Conservation (phyloP, 768 basidiomycete genomes). For the Trametes coccinea region DNA sequence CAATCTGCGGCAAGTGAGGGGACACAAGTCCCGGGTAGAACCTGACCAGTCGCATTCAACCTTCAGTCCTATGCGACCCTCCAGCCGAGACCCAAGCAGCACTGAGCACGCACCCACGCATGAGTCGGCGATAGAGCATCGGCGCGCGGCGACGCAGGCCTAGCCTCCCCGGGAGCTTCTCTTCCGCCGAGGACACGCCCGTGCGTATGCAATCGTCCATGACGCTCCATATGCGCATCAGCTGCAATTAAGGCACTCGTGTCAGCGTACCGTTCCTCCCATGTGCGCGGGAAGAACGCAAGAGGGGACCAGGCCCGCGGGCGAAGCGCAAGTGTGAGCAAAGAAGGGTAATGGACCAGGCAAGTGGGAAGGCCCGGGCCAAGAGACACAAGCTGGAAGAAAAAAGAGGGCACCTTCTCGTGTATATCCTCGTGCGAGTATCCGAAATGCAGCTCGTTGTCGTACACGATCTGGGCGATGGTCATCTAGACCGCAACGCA, state of each 20-base stretch:
- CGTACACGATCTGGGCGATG: slow-evolving; percentile 90
- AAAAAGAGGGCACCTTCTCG: slow-evolving; percentile 51
- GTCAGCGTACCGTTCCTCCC: not conserved
- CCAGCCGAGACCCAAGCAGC: too few species aligned
- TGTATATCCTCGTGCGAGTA: slow-evolving; percentile 74
- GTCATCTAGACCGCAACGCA: slow-evolving; percentile 61
- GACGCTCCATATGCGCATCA: slow-evolving; percentile 83
- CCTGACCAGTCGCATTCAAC: slow-evolving; percentile 26
- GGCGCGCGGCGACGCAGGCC: slow-evolving; percentile 81
- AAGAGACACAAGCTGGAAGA: not conserved
- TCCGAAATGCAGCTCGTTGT: slow-evolving; percentile 86
- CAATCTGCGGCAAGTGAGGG: slow-evolving; percentile 40
- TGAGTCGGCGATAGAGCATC: slow-evolving; percentile 83
- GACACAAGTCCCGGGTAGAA: slow-evolving; percentile 53
- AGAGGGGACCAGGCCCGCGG: not conserved
- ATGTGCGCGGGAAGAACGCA: not conserved
- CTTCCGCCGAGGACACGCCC: slow-evolving; percentile 80
- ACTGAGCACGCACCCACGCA: slow-evolving; percentile 66
- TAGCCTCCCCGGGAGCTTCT: slow-evolving; percentile 84
- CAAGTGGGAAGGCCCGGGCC: not conserved
- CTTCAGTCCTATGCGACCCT: too few species aligned
- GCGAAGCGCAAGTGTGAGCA: not conserved
- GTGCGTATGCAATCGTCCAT: slow-evolving; percentile 91
- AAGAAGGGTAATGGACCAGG: not conserved
- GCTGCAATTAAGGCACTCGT: slow-evolving; percentile 29